These are phyloP conservation scores for Backusella liffmaniae DNA, from an alignment of 192 early-diverging fungal genomes.

Conservation along the genomic window DNA sequence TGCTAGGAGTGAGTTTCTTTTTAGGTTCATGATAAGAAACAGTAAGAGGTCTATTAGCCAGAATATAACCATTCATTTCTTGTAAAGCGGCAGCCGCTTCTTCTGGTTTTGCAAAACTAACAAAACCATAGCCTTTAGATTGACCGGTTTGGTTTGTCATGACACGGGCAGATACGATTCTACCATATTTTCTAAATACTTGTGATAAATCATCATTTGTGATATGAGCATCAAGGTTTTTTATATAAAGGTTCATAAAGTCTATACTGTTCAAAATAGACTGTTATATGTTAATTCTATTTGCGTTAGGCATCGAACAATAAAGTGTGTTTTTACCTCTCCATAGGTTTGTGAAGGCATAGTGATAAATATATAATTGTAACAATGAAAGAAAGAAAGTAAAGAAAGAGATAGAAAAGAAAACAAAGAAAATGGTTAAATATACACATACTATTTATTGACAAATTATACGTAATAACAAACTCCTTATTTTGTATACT, in stretches of 20 bases:
- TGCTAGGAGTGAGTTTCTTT: conserved; percentile 41
- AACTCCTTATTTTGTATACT: not conserved
- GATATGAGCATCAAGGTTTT: conserved; percentile 90
- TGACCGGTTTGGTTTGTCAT: conserved; percentile 68
- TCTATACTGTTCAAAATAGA: conserved; percentile 25
- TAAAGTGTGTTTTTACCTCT: not conserved
- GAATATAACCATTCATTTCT: conserved; percentile 88
- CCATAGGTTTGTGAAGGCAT: conserved; percentile 9
- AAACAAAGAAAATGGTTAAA: not conserved
- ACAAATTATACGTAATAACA: not conserved
- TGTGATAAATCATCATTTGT: conserved; percentile 93
- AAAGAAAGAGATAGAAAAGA: not conserved
- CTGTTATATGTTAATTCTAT: not conserved
- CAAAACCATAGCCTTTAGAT: conserved; percentile 92
- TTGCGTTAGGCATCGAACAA: not conserved
- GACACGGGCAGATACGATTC: conserved; percentile 90
- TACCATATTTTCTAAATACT: conserved; percentile 86
- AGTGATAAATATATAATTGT: not conserved
- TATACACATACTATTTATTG: not conserved
- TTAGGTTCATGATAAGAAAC: conserved; percentile 92
- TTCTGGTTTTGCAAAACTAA: conserved; percentile 88
- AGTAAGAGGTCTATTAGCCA: conserved; percentile 82
- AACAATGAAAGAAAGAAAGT: not conserved
- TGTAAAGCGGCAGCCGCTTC: conserved; percentile 89
- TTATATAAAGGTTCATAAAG: conserved; percentile 91